Conservation (phyloP, 163 green algal genomes). For the Prototheca wickerhamii region DNA sequence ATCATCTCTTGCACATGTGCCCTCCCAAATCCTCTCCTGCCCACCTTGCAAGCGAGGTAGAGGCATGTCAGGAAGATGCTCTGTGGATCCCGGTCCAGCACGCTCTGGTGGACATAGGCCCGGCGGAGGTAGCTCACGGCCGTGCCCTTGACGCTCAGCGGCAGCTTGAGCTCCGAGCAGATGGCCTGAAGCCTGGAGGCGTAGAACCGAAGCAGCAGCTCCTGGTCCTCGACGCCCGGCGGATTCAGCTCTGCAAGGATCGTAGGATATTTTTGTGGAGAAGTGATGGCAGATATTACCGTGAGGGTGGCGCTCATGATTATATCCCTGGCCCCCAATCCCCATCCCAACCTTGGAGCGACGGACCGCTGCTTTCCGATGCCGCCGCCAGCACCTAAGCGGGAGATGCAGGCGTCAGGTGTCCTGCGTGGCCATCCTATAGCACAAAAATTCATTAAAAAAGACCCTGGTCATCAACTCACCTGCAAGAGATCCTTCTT, state of each 20-base stretch:
- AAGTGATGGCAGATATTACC: neutral
- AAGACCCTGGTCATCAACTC: too few relatives aligned
- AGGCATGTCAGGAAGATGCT: conserved; percentile 66
- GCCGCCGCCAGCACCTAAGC: too few relatives aligned
- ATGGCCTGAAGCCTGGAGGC: conserved; percentile 35
- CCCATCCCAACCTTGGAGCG: neutral
- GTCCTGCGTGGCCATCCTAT: too few relatives aligned
- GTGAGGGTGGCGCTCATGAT: neutral
- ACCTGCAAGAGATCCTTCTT: too few relatives aligned
- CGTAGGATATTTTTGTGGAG: neutral
- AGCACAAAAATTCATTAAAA: too few relatives aligned
- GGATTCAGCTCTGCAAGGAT: conserved; percentile 1
- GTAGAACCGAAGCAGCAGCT: conserved; percentile 47
- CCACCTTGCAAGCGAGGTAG: conserved; percentile 74
- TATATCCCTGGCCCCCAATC: neutral
- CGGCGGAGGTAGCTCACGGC: conserved; percentile 65
- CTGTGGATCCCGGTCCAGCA: conserved; percentile 61
- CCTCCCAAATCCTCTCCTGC: neutral
- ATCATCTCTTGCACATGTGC: neutral
- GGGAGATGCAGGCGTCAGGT: too few relatives aligned
- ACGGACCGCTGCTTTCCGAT: too few relatives aligned
- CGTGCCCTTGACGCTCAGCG: conserved; percentile 35
- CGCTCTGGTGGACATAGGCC: conserved; percentile 50
- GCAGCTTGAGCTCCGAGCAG: conserved; percentile 23
- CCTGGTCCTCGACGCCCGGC: conserved; percentile 40